Base-by-base conservation (phyloP, 257 asterid species). In the Gardenia jasminoides region DNA sequence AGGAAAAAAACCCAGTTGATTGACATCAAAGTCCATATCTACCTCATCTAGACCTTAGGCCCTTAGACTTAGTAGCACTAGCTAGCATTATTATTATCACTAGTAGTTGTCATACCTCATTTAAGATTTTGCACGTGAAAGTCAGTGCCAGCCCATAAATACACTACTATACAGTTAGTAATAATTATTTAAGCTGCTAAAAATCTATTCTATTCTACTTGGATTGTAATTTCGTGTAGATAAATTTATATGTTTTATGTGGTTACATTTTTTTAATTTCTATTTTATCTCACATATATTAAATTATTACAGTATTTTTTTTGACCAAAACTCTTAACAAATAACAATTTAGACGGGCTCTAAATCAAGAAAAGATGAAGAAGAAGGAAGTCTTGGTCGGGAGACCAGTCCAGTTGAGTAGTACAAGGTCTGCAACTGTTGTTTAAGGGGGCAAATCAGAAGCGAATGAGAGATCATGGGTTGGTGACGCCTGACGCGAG, bases 401-500 rank as follows among this genome's bases (percentile, higher is more conserved):
- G 41, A 39, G 74, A 41, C 41, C 41, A 36, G 41, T 36, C 41
- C 41, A 5, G 41, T 36, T 19, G 10, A 9, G 33, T 3, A 70
- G 54, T 20, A 31, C 79, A 61, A 68, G 20, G 64, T 44, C 78
- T 70, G 77, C 28, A 61, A 44, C 30, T 19, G 80, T 85, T 61
- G 58, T 39, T 67, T 0, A 48, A 59, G 54, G 31, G 44, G 10
- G 41, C 72, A n/a, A n/a, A 67, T 76, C 67, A 76, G 67, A 67
- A 26, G 2, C 47, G 76, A 80, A 62, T 74, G 83, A 78, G 73
- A 85, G 83, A 78, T 84, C 82, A 81, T 83, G 84, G 75, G 80
- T 62, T 36, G 3, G 54, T n/a, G 87, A 79, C 90, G 86, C 85
- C 78, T 91, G 87, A 79, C 90, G 86, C 85, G 79, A 89, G 88